Evolutionary conservation across 495 filamentous ascomycete genomes (phyloP), one percentile per base, ranked within the genome.

Genomic region (Mytilinidion resinicola): DNA sequence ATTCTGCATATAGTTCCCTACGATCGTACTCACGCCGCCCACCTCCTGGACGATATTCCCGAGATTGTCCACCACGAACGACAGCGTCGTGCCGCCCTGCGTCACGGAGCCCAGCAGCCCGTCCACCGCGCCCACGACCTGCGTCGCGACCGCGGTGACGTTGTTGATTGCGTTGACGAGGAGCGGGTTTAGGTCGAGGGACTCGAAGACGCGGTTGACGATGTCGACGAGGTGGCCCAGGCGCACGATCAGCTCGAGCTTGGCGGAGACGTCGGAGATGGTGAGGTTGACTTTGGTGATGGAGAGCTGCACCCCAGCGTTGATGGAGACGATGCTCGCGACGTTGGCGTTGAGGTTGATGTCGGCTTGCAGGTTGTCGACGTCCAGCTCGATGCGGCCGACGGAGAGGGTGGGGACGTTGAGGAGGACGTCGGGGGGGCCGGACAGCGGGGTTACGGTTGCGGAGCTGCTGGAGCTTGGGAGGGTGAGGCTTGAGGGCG

Each of bases 31-130:
- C 0, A 78, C 67, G 1, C 75, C 75, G 7, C 69, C 72, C 0
- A 82, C 77, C 51, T 79, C 70, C 57, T 80, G 78, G 7, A 83
- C 76, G 57, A 82, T 83, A 52, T 82, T 81, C 21, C 80, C 80
- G 14, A 82, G 69, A 54, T 82, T 83, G 63, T 82, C 80, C 61
- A 83, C 73, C 39, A 82, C 42, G 67, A 81, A 82, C 49, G 74
- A 76, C 7, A 82, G 68, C 21, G 69, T 77, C 7, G 64, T 76
- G 34, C 75, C 76, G 38, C 78, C 77, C 59, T 80, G 75, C 1
- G 78, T 75, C 49, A 82, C 78, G 17, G 71, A 72, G 0, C 78
- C 80, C 4, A 82, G 69, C 33, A 83, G 61, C 3, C 79, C 78
- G 50, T 80, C 78, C 0, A 82, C 79, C 0, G 70, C 76, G 10